Evolutionary conservation across 305 asterid genomes (phyloP).

Genomic region (Plantago coronopus): DNA sequence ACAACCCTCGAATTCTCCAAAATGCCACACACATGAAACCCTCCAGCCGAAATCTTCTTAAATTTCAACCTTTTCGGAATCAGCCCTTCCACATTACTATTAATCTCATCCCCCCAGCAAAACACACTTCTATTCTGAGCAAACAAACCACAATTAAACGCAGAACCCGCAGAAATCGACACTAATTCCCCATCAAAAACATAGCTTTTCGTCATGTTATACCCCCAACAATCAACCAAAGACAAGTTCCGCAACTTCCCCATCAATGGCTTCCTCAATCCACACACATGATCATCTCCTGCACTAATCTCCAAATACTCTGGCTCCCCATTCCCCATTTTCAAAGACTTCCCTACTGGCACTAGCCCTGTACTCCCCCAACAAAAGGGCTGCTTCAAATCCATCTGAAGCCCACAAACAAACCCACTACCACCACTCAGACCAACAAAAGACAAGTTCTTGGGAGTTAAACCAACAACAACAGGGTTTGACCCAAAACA

Average conservation of each 20-base stretch:
- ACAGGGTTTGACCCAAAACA: constrained; percentile 72
- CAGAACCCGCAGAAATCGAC: constrained; percentile 71
- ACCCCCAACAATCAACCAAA: constrained; percentile 82
- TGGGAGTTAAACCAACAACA: constrained; percentile 54
- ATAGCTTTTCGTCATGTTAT: constrained; percentile 62
- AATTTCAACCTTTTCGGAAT: constrained; percentile 48
- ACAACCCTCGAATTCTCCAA: constrained; percentile 42
- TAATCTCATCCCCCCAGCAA: constrained; percentile 81
- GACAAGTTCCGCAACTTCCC: constrained; percentile 55
- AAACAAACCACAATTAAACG: constrained; percentile 62
- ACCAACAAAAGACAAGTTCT: constrained; percentile 47
- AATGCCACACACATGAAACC: constrained; percentile 81
- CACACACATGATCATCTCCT: constrained; percentile 81
- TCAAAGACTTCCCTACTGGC: constrained; percentile 54
- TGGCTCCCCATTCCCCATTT: constrained; percentile 24
- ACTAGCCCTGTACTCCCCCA: constrained; percentile 66
- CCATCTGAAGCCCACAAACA: constrained; percentile 62
- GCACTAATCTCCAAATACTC: constrained; percentile 74
- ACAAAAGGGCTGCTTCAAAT: constrained; percentile 58
- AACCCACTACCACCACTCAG: constrained; percentile 71
- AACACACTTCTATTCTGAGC: constrained; percentile 60
- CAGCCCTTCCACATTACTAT: constrained; percentile 49
- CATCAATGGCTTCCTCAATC: constrained; percentile 61
- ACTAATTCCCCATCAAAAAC: constrained; percentile 61
- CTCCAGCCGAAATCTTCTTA: constrained; percentile 72